Evolutionary conservation across 495 filamentous ascomycete species (phyloP).

Genomic region (Rostrohypoxylon terebratum): DNA sequence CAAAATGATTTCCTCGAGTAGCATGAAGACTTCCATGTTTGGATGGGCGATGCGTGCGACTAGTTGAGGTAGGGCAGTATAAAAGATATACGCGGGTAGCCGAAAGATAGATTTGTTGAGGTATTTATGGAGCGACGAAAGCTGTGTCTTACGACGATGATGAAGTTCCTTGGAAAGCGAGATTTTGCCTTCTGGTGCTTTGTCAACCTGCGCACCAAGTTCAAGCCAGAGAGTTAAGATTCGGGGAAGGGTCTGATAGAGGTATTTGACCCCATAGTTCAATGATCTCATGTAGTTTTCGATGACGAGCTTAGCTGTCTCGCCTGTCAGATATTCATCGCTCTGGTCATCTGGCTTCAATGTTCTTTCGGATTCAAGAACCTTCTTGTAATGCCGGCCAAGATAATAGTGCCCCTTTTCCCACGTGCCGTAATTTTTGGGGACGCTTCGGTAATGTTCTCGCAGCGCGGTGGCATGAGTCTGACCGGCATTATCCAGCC

Average conservation of each 20-base stretch:
- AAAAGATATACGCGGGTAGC: constrained; percentile 88
- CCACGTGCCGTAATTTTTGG: constrained; percentile 74
- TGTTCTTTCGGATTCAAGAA: constrained; percentile 86
- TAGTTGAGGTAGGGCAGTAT: constrained; percentile 91
- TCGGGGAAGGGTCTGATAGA: constrained; percentile 91
- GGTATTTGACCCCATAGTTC: constrained; percentile 89
- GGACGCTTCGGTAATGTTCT: constrained; percentile 80
- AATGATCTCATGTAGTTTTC: constrained; percentile 93
- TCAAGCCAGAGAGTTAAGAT: constrained; percentile 95
- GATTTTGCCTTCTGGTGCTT: constrained; percentile 73
- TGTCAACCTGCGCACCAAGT: constrained; percentile 78
- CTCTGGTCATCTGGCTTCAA: constrained; percentile 74
- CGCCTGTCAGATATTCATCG: constrained; percentile 72
- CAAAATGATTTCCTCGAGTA: constrained; percentile 80
- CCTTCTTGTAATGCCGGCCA: constrained; percentile 96
- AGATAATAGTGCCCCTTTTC: constrained; percentile 98
- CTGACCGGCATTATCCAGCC: constrained; percentile 92
- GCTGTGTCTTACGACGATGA: constrained; percentile 66
- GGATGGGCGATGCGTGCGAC: constrained; percentile 91
- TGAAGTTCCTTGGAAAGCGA: constrained; percentile 71
- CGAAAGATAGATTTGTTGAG: constrained; percentile 78
- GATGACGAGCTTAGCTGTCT: constrained; percentile 87
- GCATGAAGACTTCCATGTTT: constrained; percentile 76
- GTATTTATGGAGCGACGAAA: constrained; percentile 77
- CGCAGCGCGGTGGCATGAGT: constrained; percentile 82